Percentiles rank a stretch among this genome's conserved stretches.
phyloP scores from a whole-genome alignment of 768 basidiomycete genomes.

The Trametes cinnabarina region DNA sequence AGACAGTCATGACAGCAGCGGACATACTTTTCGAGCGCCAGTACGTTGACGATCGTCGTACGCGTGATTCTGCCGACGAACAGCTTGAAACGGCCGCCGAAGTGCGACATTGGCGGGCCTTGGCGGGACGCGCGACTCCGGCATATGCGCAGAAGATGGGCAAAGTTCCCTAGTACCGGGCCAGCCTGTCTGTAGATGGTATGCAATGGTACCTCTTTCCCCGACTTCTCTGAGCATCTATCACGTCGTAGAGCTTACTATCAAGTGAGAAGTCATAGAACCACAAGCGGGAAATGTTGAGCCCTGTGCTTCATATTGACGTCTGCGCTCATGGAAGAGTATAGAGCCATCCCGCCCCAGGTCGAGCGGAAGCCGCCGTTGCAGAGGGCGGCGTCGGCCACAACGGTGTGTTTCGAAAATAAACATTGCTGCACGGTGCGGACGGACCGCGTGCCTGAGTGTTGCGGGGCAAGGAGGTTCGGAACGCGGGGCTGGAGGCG shows the following conservation, averaged over 20 bases:
- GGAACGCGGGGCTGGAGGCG: neutral
- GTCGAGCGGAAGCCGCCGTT: neutral
- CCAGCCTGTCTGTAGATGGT: neutral
- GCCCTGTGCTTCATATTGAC: neutral
- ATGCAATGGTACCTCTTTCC: neutral
- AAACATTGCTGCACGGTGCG: neutral
- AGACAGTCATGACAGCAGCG: too few species aligned
- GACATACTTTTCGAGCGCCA: too few species aligned
- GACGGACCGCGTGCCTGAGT: neutral
- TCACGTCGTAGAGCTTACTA: neutral
- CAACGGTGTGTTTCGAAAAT: neutral
- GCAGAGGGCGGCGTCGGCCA: neutral
- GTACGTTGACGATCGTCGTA: slow-evolving; percentile 10
- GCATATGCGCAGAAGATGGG: neutral
- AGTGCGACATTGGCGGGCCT: slow-evolving; percentile 1
- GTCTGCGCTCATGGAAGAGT: neutral
- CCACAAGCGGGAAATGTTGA: neutral
- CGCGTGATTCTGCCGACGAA: neutral
- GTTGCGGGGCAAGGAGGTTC: neutral
- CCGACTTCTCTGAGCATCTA: neutral
- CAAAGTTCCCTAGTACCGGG: neutral
- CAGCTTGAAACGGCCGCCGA: neutral
- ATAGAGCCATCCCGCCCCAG: neutral
- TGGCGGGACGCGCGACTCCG: slow-evolving; percentile 1
- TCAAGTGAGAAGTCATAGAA: neutral